phyloP scores from a whole-genome alignment of 1,284 basidiomycete genomes.

The Pisolithus thermaeus region DNA sequence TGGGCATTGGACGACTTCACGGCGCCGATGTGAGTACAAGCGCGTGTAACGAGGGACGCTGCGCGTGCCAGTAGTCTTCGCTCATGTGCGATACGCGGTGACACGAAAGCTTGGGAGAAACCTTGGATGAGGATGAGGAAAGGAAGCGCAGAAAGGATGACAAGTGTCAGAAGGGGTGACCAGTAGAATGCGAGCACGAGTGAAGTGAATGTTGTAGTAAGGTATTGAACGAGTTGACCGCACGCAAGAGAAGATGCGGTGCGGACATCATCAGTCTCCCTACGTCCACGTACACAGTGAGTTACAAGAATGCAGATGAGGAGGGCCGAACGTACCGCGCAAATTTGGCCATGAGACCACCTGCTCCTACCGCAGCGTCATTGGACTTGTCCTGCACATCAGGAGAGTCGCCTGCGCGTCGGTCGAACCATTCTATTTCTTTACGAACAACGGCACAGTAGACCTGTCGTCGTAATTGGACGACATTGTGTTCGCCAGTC shows the following conservation, averaged over 20 bases:
- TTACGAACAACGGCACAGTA: slow-evolving; percentile 68
- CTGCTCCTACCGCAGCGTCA: slow-evolving; percentile 69
- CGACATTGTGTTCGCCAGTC: slow-evolving; percentile 78
- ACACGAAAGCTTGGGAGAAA: slow-evolving; percentile 64
- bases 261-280: slow-evolving; percentile 93
- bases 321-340: slow-evolving; percentile 53
- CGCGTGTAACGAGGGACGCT: slow-evolving; percentile 76
- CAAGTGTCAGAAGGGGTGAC: slow-evolving; percentile 82
- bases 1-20: slow-evolving; percentile 96
- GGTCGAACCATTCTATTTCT: slow-evolving; percentile 85
- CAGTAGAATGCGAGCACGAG: slow-evolving; percentile 78
- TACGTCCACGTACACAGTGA: slow-evolving; percentile 29
- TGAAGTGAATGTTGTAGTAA: slow-evolving; percentile 75
- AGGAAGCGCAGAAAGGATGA: slow-evolving; percentile 90
- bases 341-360: slow-evolving; percentile 93
- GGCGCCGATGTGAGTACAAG: slow-evolving; percentile 76
- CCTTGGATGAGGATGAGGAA: slow-evolving; percentile 71
- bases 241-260: slow-evolving; percentile 75
- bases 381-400: slow-evolving; percentile 37
- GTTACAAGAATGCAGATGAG: not conserved
- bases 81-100: slow-evolving; percentile 66
- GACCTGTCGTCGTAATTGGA: slow-evolving; percentile 62
- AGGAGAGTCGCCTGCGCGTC: slow-evolving; percentile 61
- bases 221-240: slow-evolving; percentile 75
- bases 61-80: slow-evolving; percentile 64